Percentiles rank a stretch among this genome's conserved stretches.
Conservation (phyloP, 495 filamentous ascomycete species). For the Daldinia loculata region DNA sequence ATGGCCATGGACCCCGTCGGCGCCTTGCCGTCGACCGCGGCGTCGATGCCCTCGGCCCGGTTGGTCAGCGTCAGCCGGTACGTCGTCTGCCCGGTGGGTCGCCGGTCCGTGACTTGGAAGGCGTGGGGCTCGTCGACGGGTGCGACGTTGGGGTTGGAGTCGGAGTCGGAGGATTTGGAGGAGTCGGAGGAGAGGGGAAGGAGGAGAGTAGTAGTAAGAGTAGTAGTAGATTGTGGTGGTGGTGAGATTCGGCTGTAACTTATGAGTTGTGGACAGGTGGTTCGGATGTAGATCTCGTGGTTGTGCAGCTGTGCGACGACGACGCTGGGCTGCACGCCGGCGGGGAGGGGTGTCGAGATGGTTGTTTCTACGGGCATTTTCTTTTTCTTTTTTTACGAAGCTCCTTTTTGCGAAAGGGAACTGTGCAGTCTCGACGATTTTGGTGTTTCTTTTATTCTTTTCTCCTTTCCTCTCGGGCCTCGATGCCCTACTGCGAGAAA, state of each 20-base stretch:
- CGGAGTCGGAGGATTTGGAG: background rate
- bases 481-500: background rate
- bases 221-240: background rate
- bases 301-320: slow-evolving; percentile 68
- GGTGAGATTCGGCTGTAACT: background rate
- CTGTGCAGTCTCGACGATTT: background rate
- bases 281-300: slow-evolving; percentile 55
- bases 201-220: too few species aligned
- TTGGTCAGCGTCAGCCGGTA: slow-evolving; percentile 51
- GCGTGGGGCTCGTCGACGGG: slow-evolving; percentile 22
- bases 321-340: slow-evolving; percentile 59
- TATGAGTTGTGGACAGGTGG: slow-evolving; percentile 26
- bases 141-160: slow-evolving; percentile 23
- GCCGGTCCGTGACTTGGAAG: slow-evolving; percentile 42
- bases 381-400: background rate
- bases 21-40: slow-evolving; percentile 53
- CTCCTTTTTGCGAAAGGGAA: background rate
- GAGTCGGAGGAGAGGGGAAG: too few species aligned
- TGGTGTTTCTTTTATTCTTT: background rate
- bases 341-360: slow-evolving; percentile 65
- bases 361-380: slow-evolving; percentile 27
- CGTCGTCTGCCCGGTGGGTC: slow-evolving; percentile 51
- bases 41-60: slow-evolving; percentile 42
- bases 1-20: slow-evolving; percentile 52
- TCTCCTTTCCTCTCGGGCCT: background rate